These are phyloP conservation scores for Salvia miltiorrhiza DNA, from an alignment of 257 asterid genomes.

Conservation along the genomic window DNA sequence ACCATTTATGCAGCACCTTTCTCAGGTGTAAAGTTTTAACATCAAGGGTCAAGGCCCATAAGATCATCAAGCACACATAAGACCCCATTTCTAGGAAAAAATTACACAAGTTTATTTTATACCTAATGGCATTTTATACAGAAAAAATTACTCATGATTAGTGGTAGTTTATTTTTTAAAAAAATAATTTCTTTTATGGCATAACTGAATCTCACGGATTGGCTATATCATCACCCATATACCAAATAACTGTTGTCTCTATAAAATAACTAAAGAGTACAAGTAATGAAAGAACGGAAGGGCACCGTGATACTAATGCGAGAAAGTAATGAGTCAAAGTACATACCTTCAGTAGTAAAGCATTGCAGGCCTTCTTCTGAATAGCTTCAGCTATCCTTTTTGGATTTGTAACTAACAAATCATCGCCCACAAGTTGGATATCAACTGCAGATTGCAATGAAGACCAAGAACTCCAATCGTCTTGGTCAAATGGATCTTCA, in stretches of 20 bases:
- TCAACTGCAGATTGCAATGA: slow-evolving; percentile 78
- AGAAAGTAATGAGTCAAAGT: background rate
- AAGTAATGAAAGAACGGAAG: background rate
- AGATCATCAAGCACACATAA: too few species aligned
- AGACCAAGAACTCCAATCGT: slow-evolving; percentile 96
- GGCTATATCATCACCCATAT: background rate
- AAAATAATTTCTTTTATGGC: background rate
- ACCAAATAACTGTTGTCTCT: background rate
- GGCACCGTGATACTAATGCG: background rate
- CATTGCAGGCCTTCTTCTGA: slow-evolving; percentile 91
- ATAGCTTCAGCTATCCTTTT: slow-evolving; percentile 88
- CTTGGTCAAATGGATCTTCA: slow-evolving; percentile 99
- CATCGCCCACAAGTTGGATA: slow-evolving; percentile 94
- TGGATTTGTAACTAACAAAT: slow-evolving; percentile 93
- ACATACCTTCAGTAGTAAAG: slow-evolving; percentile 76
- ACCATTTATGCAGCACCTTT: too few species aligned
- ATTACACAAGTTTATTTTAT: too few species aligned
- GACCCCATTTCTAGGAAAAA: too few species aligned
- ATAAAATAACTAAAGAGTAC: background rate
- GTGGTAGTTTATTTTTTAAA: background rate
- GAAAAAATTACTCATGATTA: background rate
- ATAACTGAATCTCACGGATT: background rate
- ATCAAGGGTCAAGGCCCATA: too few species aligned
- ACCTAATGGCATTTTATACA: too few species aligned
- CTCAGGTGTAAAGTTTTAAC: too few species aligned